Base-by-base conservation (phyloP, 768 basidiomycete genomes). In the Pisolithus tinctorius region DNA sequence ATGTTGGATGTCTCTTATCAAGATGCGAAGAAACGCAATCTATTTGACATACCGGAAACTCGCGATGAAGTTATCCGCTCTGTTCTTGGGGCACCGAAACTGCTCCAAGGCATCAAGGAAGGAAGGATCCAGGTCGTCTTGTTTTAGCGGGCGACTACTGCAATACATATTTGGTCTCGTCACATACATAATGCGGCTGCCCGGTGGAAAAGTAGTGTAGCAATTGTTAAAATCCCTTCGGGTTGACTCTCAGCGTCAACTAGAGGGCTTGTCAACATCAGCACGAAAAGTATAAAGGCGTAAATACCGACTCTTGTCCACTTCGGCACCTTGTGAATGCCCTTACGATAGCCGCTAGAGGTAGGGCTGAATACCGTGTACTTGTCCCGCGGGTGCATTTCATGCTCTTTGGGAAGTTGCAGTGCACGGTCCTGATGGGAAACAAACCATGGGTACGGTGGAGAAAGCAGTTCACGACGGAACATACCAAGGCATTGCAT, bases 321-420 rank as follows among this genome's bases (percentile, higher is more conserved):
- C 64, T 96, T 95, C n/a, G 94, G 94, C 26, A 95, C 88, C 63
- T 94, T 94, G 72, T 98, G 94, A 45, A 96, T 92, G 25, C 91
- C 88, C 62, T 97, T 97, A 41, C 95, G 75, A 69, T 95, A 99
- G 6, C 89, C 87, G 52, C 68, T 74, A 1, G 73, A 72, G 38
- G 79, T 81, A 4, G 80, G 74, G 37, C 79, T 81, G 70, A 93
- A 98, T 17, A 88, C 81, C 4, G 94, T 96, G 72, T 98, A 99
- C 69, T 99, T 99, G 74, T 98, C 95, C 61, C 77, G 82, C 1
- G 95, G 73, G 10, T 72, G 77, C 96, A 98, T 98, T 69, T 96
- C 92, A 56, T 85, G 76, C 64, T 98, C 93, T 63, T 89, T 95
- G 46, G 96, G 96, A 29, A 99, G 74, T 51, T 84, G 79, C 49